Evolutionary conservation across 108 stramenopile genomes (phyloP), one percentile per base, ranked within the genome.

Genomic region (Cyclotella cryptica): DNA sequence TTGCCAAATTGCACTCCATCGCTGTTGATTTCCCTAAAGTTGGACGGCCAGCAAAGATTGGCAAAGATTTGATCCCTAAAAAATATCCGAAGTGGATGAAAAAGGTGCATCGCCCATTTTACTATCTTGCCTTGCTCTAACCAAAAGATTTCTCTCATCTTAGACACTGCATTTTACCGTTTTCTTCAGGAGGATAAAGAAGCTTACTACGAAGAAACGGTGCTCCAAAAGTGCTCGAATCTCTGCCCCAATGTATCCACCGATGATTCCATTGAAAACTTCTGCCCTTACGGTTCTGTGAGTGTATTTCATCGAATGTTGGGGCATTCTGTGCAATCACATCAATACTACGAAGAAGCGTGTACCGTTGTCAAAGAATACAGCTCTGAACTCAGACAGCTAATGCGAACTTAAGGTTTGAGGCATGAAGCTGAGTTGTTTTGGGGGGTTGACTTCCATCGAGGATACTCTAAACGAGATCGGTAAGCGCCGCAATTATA

Each of bases 1-100:
- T 51, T 19, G 49, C 49, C 49, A 51, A 51, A 51, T 19, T 51
- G 49, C 49, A 51, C 49, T 51, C 49, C 3, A 51, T 51, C 19
- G 49, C 49, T 51, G 49, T 51, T 51, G 49, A 51, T 19, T 51
- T 51, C 19, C 49, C 49, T 3, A 51, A 51, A 8, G 19, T 51
- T 51, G 49, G 49, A 51, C 49, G 49, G 49, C 49, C 49, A 3
- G 49, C 49, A 51, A 51, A 19, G 6, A 51, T 51, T 17, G 8
- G 19, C 19, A 17, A 17, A 19, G 49, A 51, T 51, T 19, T 51
- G 17, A 51, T 51, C 3, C 49, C 49, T 17, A 51, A 8, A 19
- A 7, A 3, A 17, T 51, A 51, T 51, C 49, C 49, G 49, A 51
- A 51, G 19, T 51, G 49, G 49, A 51, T 51, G 49, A 51, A 51